A percentile compares a stretch with the other conserved stretches of the same genome.
phyloP scores from a whole-genome alignment of 2,329 filamentous ascomycete genomes.

The Fusarium liriodendri region DNA sequence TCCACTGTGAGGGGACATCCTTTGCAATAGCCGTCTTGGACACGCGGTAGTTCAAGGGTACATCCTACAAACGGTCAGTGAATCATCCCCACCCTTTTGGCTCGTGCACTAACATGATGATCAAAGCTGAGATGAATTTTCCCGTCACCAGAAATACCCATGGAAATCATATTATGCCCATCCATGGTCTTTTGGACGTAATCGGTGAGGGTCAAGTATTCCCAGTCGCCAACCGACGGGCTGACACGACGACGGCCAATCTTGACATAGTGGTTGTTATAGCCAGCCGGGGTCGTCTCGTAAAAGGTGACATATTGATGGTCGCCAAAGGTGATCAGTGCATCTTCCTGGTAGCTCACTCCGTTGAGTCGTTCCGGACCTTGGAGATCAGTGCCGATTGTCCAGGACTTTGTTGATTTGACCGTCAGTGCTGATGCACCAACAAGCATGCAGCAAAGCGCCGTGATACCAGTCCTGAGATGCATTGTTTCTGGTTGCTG shows the following conservation, averaged over 20 bases:
- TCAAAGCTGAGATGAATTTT: slow-evolving; percentile 35
- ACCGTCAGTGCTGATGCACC: slow-evolving; percentile 7
- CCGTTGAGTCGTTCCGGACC: slow-evolving; percentile 30
- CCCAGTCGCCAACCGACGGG: slow-evolving; percentile 8
- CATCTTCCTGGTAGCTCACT: slow-evolving; percentile 34
- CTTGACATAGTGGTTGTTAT: slow-evolving; percentile 22
- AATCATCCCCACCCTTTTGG: rapidly evolving
- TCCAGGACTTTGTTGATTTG: slow-evolving; percentile 28
- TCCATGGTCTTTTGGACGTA: slow-evolving; percentile 34
- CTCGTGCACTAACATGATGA: slow-evolving; percentile 14
- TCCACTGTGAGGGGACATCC: slow-evolving; percentile 9
- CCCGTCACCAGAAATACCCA: slow-evolving; percentile 33
- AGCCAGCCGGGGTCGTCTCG: slow-evolving; percentile 23
- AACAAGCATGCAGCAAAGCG: not conserved
- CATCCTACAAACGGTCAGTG: slow-evolving; percentile 16
- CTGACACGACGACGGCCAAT: slow-evolving; percentile 17
- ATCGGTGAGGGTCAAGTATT: slow-evolving; percentile 22
- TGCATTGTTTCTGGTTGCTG: not conserved
- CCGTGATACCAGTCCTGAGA: not conserved
- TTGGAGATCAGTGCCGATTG: slow-evolving; percentile 26
- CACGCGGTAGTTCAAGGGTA: slow-evolving; percentile 28
- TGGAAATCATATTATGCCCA: slow-evolving; percentile 34
- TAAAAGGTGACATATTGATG: slow-evolving; percentile 33
- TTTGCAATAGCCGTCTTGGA: slow-evolving; percentile 17
- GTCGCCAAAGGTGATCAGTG: slow-evolving; percentile 25